Base-by-base conservation (phyloP, 1,139 yeast species). In the Blastobotrys capitulatus region DNA sequence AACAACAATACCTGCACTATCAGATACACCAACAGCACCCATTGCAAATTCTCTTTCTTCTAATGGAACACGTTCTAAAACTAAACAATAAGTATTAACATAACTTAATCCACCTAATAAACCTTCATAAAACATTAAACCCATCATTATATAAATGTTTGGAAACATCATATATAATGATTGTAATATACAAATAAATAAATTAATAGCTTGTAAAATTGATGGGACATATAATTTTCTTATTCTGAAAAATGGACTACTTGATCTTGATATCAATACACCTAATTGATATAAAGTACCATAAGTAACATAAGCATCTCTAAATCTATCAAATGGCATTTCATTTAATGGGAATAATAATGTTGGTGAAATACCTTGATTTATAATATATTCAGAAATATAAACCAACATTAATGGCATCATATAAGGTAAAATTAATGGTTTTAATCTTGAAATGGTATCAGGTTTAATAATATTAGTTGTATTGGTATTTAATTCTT, bases 21-120 rank as follows among this genome's bases (percentile, higher is more conserved):
- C 97, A 55, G 96, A 87, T 52, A 90, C 80, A 0, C 96, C 89
- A 0, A 89, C 96, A n/a, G 95, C 80, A 1, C 97, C 97, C 78
- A 92, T 78, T 6, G 94, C 82, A 63, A 90, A 89, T 62, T 92
- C 97, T 48, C 96, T 73, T 51, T 80, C 78, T 0, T 69, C 58
- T 15, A 70, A 63, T 0, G 78, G 69, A 0, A 81, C 75, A 1
- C 78, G 74, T 54, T 88, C 95, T 43, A 86, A 76, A 0, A 89
- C 92, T 15, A 80, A 73, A 72, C 84, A 73, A 60, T 87, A 92
- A 0, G 97, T 89, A 61, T 90, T 90, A 47, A 87, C 94, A 62
- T 92, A 92, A 22, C 92, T 81, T 2, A 86, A 78, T 1, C 98
- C 97, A 1, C 97, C 97, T 10, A 92, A 70, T 19, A 92, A 72